Evolutionary conservation across 2,329 filamentous ascomycete species (phyloP).

Genomic region (Daldinia eschscholtzii): DNA sequence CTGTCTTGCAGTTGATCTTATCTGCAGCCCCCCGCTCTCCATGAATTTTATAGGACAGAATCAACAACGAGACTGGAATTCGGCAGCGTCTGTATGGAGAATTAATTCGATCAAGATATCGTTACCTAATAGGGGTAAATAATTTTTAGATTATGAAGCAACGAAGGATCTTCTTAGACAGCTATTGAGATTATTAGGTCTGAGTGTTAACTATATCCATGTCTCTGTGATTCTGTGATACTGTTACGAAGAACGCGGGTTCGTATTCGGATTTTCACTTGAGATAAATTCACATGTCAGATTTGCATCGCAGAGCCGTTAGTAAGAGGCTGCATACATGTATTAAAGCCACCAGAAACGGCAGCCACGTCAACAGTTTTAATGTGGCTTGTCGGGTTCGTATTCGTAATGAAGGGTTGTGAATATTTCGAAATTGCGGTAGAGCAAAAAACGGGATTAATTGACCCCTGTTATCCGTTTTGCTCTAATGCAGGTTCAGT

Average conservation of each 20-base stretch:
- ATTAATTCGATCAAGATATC: not conserved
- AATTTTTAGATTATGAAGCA: not conserved
- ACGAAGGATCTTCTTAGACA: not conserved
- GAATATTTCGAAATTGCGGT: constrained; percentile 13
- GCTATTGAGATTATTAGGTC: not conserved
- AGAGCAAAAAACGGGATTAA: constrained; percentile 17
- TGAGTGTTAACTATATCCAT: not conserved
- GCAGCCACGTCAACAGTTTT: constrained; percentile 28
- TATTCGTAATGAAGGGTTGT: constrained; percentile 44
- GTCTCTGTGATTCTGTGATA: not conserved
- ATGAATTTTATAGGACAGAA: not conserved
- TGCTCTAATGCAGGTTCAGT: constrained; percentile 37
- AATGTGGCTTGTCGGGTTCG: constrained; percentile 44
- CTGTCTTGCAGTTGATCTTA: not conserved
- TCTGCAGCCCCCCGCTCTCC: not conserved
- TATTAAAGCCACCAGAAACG: constrained; percentile 16
- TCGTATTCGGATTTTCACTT: constrained; percentile 33
- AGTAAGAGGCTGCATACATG: not conserved
- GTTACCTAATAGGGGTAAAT: not conserved
- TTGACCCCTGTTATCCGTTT: constrained; percentile 39
- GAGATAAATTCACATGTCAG: constrained; percentile 16
- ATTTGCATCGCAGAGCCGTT: constrained; percentile 2
- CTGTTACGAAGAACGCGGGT: constrained; percentile 21
- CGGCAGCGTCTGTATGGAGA: not conserved
- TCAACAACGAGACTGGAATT: not conserved